Base-by-base conservation (phyloP, 2,329 filamentous ascomycete genomes). In the Cercospora janseana region DNA sequence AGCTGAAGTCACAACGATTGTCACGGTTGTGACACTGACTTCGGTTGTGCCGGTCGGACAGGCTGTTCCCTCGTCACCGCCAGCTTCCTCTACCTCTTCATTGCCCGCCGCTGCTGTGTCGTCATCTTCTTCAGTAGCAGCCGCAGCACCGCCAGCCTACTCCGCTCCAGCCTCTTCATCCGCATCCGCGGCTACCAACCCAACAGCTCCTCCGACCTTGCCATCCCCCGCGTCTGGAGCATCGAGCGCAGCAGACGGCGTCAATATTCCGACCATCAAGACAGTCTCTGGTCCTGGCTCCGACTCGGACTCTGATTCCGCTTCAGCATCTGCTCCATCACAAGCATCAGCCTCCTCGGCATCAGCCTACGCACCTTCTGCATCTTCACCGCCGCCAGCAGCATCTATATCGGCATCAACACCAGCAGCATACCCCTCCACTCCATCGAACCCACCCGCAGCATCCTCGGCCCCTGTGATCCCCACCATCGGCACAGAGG, bases 1-100 rank as follows among this genome's bases (percentile, higher is more conserved):
- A 13, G 31, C n/a, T 9, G 38, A 32, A 10, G 21, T 57, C 46
- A 54, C 48, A 4, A 59, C 55, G 1, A 44, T 56, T 32, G 54
- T 56, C 20, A 56, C 52, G 1, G 48, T 60, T 13, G 42, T 58
- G 27, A 48, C 54, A 32, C 12, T 59, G 38, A 59, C 56, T 15
- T 47, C 49, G 12, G 54, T 49, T 16, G 18, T 55, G 8, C 43
- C 49, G 9, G 23, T 53, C 10, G 46, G 46, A 5, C 46, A 50
- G 21, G 31, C 46, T 13, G 24, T 37, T 9, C 29, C 46, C 27
- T 23, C 49, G 12, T n/a, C 54, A 31, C 10, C 53, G 5, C 23
- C 52, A 29, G 28, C 28, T 9, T 31, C 40, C 27, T 15, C 46
- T 27, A 10, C 34, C 6, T 20, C 38, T 2, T n/a, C n/a, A n/a